Evolutionary conservation across 1,139 yeast genomes (phyloP).

Genomic region (Wickerhamiella infanticola): DNA sequence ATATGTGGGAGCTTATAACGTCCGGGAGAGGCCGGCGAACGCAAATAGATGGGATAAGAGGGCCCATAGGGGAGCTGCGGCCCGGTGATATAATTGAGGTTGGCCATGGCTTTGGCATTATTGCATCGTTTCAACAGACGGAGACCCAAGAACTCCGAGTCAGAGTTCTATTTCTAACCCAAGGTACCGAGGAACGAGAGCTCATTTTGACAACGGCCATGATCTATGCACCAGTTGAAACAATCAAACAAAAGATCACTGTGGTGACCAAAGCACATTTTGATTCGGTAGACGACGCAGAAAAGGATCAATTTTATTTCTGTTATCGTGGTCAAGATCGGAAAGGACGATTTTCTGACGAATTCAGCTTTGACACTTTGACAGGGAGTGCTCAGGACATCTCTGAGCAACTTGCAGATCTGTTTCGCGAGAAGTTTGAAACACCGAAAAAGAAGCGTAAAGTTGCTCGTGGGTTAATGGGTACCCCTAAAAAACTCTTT

Average conservation of each 20-base stretch:
- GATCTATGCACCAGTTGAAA: not conserved
- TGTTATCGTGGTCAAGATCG: not conserved
- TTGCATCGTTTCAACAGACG: constrained; percentile 5
- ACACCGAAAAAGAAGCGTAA: constrained; percentile 1
- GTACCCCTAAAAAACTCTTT: not conserved
- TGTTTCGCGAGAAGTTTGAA: constrained; percentile 1
- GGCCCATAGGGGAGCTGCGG: not conserved
- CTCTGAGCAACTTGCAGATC: constrained; percentile 2
- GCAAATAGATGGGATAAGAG: not conserved
- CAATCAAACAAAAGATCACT: not conserved
- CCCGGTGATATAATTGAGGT: constrained; percentile 5
- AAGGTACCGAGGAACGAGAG: not conserved
- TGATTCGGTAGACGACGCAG: not conserved
- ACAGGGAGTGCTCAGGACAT: not conserved
- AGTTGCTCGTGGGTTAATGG: not conserved
- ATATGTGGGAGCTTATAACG: constrained; percentile 10
- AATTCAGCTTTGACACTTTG: not conserved
- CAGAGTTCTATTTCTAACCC: not conserved
- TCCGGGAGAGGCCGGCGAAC: constrained; percentile 8
- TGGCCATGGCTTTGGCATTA: constrained; percentile 5
- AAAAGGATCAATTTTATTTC: not conserved
- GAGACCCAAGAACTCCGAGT: not conserved
- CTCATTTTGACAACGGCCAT: not conserved
- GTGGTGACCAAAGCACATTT: not conserved
- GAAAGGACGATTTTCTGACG: not conserved